phyloP scores from a whole-genome alignment of 139 green algal species.

The Mesostigma viride region DNA sequence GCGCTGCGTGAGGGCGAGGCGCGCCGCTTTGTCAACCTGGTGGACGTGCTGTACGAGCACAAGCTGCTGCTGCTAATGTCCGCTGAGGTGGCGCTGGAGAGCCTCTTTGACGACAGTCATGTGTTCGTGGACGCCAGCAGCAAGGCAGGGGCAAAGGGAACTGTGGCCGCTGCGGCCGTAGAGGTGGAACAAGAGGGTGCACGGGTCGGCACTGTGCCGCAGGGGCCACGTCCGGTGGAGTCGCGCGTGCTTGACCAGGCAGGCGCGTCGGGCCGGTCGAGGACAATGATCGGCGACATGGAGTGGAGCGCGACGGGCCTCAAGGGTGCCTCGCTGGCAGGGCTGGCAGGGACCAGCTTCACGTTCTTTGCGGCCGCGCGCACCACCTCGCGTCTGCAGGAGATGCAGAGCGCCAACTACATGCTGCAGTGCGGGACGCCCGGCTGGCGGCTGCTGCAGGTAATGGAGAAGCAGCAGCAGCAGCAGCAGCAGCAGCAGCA shows the following conservation, averaged over 20 bases:
- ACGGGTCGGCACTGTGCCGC: background rate
- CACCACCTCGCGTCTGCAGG: constrained; percentile 9
- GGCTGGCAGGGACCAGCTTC: constrained; percentile 11
- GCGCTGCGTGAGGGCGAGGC: constrained; percentile 1
- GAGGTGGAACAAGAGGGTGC: background rate
- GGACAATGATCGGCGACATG: constrained; percentile 15
- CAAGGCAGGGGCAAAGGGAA: background rate
- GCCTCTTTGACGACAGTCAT: constrained; percentile 14
- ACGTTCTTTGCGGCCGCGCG: constrained; percentile 5
- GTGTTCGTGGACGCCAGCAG: background rate
- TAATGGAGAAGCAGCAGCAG: too few species aligned
- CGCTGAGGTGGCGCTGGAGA: background rate
- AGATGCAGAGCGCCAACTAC: constrained; percentile 18
- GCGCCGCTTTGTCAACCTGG: constrained; percentile 74
- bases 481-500: too few species aligned
- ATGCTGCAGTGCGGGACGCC: background rate
- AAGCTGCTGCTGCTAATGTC: constrained; percentile 7
- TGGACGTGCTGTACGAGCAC: constrained; percentile 90
- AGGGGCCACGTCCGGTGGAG: too few species aligned
- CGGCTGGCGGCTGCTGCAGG: too few species aligned
- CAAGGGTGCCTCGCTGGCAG: constrained; percentile 7
- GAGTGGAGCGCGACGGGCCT: constrained; percentile 17
- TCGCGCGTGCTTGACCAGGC: too few species aligned
- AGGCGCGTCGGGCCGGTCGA: constrained; percentile 13
- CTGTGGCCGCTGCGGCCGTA: background rate